Evolutionary conservation across 78 protist species (phyloP), one percentile per base, ranked within the genome.

Genomic region (Dictyostelium purpureum): DNA sequence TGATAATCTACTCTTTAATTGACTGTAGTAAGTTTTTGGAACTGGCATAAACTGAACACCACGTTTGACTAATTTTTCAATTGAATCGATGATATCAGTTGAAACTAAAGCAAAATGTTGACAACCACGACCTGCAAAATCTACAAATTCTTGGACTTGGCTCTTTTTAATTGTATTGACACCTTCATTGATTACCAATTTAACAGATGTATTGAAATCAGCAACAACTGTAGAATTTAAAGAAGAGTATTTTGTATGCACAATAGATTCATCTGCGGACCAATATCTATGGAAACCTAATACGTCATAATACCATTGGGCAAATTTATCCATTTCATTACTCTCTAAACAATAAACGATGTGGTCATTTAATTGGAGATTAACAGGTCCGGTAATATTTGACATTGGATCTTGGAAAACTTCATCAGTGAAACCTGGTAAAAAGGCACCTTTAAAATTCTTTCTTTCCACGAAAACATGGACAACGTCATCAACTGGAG

Each of bases 31-130:
- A 35, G 70, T 11, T 37, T 21, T 43, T 10, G 98, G 98, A 43
- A 74, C 24, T 82, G 43, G 21, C 57, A 97, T 74, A 77, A 97
- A 94, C 71, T 95, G 87, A 6, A 94, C 75, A 37, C 98, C 98
- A 35, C 98, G 95, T 31, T 75, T 75, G 28, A 40, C 7, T 19
- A 70, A n/a, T 2, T 16, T 56, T 88, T 42, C 54, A 74, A 87
- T 63, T 24, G 96, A 4, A 0, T 63, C 56, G 37, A 96, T 40
- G 61, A 97, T 78, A 61, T 97, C 96, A 24, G 7, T 19, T 11
- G 95, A 81, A 66, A 28, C 26, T n/a, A 96, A 79, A 19, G 98
- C 98, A 6, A 97, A 78, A 95, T 97, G 98, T 85, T 97, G 98
- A 31, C 92, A 95, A 5, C 98, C 98, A 0, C 97, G 91, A 51